Base-by-base conservation (phyloP, 345 rosid genomes). In the Linum tenue region DNA sequence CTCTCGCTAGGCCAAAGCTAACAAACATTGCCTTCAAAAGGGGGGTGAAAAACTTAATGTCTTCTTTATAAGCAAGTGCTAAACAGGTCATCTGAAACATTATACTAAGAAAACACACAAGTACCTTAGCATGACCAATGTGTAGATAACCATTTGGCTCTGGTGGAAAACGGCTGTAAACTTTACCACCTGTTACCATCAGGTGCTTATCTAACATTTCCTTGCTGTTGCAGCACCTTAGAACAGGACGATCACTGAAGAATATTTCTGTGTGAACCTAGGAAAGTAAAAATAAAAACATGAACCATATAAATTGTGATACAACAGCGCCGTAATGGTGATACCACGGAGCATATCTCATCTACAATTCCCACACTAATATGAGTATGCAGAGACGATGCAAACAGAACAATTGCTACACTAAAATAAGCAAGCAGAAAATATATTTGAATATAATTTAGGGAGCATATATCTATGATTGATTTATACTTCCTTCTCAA, bases 101-200 rank as follows among this genome's bases (percentile, higher is more conserved):
- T 16, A 65, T 16, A 11, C 40, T 5, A 0, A 38, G 37, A 7
- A 39, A 68, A 3, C 40, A 41, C 66, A 36, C 57, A 4, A 42
- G 57, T 82, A 91, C 99, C 92, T 91, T 95, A 36, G 99, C 98
- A 82, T 91, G 99, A 60, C 98, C 99, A 72, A 95, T 95, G 70
- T 95, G 99, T 37, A 91, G 83, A 82, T 91, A 91, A 38, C 99
- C 99, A 86, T 95, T 95, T 73, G 98, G 98, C 78, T 95, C 97
- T 55, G 98, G 99, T 7, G 96, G 97, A 55, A 91, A 95, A 60
- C 96, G 91, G 6, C 94, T 84, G 63, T 81, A 81, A 66, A 95
- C 88, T 69, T 84, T 91, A 14, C 95, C 85, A 8, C 86, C 89
- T 15, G 96, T 91, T 64, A 70, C 75, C 73, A 79, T 82, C 76